Evolutionary conservation across 2,329 filamentous ascomycete species (phyloP), one percentile per base, ranked within the genome.

Genomic region (Cladophialophora chaetospira): DNA sequence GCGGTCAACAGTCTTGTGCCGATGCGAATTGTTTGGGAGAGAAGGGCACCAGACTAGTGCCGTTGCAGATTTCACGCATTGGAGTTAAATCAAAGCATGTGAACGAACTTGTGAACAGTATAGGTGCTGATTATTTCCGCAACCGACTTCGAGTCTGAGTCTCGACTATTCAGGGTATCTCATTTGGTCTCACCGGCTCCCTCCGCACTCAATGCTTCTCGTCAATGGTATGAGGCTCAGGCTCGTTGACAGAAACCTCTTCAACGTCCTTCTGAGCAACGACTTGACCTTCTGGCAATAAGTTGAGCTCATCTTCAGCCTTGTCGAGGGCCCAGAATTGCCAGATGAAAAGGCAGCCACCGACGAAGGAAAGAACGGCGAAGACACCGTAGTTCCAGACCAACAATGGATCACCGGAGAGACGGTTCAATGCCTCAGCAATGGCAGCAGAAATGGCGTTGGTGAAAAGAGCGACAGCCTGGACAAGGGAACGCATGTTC

Each of bases 401-500:
- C 44, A 89, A 75, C 19, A 87, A 72, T 2, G 87, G 87, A 67
- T 89, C 85, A 5, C 74, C 77, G 0, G 82, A 81, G 1, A 90
- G 74, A 0, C 82, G 76, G 5, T 82, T 81, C 33, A 88, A 79
- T 1, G 86, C 86, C 74, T 89, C 84, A n/a, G 86, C 86, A 46
- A 91, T 74, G 29, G 88, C 87, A 21, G 86, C 79, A 0, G 85
- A 84, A 63, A 91, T 78, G 56, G 87, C 88, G 25, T 78, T 85
- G 79, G 84, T 89, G 76, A 88, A 86, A 35, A 90, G 78, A 68
- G 85, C 85, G 65, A 90, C 77, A 15, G 83, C 82, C 71, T 76
- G 78, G 4, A 92, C 87, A 13, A 91, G 78, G 1, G 86, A 88
- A 63, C 88, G 86, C 88, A 92, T 91, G 75, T 90, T 91, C 67